Percentiles rank a stretch among this genome's conserved stretches.
Conservation (phyloP, 1,284 basidiomycete species). For the Irpex sp. region DNA sequence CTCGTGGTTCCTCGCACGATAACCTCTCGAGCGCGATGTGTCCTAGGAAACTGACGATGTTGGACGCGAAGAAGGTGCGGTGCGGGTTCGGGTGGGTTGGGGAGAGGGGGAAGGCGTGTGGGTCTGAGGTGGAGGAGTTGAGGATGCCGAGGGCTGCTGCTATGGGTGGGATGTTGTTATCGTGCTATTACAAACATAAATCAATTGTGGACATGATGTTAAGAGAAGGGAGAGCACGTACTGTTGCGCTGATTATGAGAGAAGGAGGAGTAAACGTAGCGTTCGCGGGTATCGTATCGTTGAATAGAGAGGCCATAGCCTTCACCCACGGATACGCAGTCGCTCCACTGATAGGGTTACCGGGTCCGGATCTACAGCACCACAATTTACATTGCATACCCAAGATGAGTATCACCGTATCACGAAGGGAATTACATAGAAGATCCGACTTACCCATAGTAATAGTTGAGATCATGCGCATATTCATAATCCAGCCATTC, state of each 20-base stretch:
- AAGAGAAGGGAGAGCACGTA: constrained; percentile 16
- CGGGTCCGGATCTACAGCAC: constrained; percentile 34
- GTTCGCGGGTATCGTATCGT: constrained; percentile 19
- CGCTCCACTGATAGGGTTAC: constrained; percentile 37
- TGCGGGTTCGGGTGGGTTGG: constrained; percentile 23
- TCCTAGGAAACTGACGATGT: constrained; percentile 37
- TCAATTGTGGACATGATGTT: not conserved
- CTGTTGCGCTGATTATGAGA: constrained; percentile 40
- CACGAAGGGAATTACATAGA: not conserved
- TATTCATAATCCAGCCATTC: constrained; percentile 53
- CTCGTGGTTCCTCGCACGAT: constrained; percentile 24
- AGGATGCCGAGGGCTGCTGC: constrained; percentile 40
- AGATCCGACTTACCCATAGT: constrained; percentile 34
- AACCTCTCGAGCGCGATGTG: constrained; percentile 38
- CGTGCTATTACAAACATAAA: constrained; percentile 28
- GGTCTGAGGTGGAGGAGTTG: constrained; percentile 31
- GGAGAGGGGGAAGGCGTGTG: constrained; percentile 33
- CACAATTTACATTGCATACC: not conserved
- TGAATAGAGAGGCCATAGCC: constrained; percentile 35
- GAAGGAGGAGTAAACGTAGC: constrained; percentile 33
- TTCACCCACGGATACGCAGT: constrained; percentile 39
- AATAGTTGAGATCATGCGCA: constrained; percentile 52
- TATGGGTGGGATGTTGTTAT: constrained; percentile 41
- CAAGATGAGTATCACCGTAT: not conserved
- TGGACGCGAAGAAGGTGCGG: constrained; percentile 35